Conservation (phyloP, 2,329 filamentous ascomycete species). For the Alternaria conjuncta region DNA sequence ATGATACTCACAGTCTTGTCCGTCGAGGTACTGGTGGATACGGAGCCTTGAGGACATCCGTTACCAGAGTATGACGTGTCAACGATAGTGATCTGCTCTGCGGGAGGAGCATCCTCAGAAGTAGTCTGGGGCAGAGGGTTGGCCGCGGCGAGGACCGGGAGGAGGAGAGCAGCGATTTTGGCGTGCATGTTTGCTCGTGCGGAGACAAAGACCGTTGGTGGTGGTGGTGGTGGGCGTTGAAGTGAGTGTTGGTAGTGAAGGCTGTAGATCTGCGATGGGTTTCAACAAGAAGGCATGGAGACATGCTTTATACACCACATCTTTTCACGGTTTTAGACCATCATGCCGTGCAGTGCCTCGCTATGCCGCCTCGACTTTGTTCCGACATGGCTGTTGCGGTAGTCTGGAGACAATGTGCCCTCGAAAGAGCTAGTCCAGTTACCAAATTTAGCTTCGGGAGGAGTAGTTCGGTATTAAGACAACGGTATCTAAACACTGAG, state of each 20-base stretch:
- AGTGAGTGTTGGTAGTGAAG: slow-evolving; percentile 21
- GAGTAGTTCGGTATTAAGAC: slow-evolving; percentile 25
- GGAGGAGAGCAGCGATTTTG: slow-evolving; percentile 36
- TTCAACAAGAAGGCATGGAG: slow-evolving; percentile 14
- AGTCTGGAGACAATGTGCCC: slow-evolving; percentile 18
- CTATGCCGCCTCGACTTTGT: slow-evolving; percentile 13
- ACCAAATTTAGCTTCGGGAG: slow-evolving; percentile 35
- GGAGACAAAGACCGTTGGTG: slow-evolving; percentile 5
- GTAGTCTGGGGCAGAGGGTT: slow-evolving; percentile 30
- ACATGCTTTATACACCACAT: slow-evolving; percentile 35
- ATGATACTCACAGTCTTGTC: slow-evolving; percentile 40
- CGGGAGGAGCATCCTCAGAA: slow-evolving; percentile 20
- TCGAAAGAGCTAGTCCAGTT: slow-evolving; percentile 22
- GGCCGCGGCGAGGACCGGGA: slow-evolving; percentile 38
- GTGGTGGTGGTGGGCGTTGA: slow-evolving; percentile 4
- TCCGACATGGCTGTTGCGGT: neutral
- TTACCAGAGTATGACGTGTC: slow-evolving; percentile 43
- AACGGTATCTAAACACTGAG: slow-evolving; percentile 21
- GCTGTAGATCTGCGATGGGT: slow-evolving; percentile 37
- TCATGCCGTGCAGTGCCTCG: slow-evolving; percentile 16
- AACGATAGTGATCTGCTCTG: slow-evolving; percentile 37
- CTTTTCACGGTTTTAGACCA: slow-evolving; percentile 2
- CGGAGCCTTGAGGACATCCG: slow-evolving; percentile 44
- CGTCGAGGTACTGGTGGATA: slow-evolving; percentile 38
- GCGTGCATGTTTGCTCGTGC: slow-evolving; percentile 34